A percentile compares a stretch with the other conserved stretches of the same genome.
phyloP scores from a whole-genome alignment of 2,329 filamentous ascomycete genomes.

The Hymenoscyphus fructigenus region DNA sequence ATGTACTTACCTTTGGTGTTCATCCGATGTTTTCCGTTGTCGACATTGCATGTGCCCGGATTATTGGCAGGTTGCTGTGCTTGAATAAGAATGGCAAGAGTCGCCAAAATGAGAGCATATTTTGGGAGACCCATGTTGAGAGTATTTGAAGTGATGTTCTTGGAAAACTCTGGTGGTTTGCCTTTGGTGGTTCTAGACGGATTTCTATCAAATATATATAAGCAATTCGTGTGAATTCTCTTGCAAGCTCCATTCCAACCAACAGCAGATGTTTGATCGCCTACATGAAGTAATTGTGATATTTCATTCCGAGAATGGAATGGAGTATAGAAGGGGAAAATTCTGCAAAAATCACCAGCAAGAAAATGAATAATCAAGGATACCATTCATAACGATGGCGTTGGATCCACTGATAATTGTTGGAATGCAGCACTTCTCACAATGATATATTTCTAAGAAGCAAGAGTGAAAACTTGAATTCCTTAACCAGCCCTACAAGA shows the following conservation, averaged over 20 bases:
- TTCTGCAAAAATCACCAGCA: background rate
- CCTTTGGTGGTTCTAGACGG: background rate
- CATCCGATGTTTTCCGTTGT: background rate
- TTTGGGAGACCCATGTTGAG: background rate
- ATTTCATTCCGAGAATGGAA: background rate
- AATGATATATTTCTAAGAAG: too few relatives aligned
- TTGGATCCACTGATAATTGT: background rate
- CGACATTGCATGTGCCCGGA: background rate
- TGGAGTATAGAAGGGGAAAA: background rate
- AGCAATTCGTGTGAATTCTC: background rate
- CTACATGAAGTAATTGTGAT: background rate
- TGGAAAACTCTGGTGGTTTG: background rate
- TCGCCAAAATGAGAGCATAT: background rate
- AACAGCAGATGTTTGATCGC: background rate
- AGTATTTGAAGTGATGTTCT: background rate
- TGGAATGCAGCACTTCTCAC: too few relatives aligned
- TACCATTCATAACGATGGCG: background rate
- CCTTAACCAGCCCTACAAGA: too few relatives aligned
- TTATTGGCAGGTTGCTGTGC: slow-evolving; percentile 1
- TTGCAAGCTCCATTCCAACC: background rate
- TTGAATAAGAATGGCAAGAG: background rate
- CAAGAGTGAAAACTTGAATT: too few relatives aligned
- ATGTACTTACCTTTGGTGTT: background rate
- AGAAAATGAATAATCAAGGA: background rate
- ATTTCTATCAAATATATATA: background rate